phyloP scores from a whole-genome alignment of 1,139 yeast genomes.

The Wickerhamiella infanticola region DNA sequence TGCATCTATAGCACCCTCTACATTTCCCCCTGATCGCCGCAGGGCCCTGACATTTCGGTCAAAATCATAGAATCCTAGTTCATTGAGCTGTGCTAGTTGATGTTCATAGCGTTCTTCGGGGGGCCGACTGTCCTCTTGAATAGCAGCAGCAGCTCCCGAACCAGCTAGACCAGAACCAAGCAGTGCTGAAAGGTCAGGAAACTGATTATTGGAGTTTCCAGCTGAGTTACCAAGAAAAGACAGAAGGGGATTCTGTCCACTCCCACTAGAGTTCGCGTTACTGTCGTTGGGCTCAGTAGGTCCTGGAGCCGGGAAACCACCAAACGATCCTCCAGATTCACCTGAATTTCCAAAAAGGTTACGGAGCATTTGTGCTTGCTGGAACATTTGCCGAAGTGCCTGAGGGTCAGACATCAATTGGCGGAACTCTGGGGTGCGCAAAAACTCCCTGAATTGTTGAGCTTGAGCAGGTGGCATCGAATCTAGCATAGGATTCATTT shows the following conservation, averaged over 20 bases:
- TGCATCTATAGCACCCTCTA: slow-evolving; percentile 91
- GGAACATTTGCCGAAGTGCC: slow-evolving; percentile 60
- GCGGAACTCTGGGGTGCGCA: slow-evolving; percentile 73
- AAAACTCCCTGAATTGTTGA: slow-evolving; percentile 73
- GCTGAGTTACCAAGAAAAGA: slow-evolving; percentile 20
- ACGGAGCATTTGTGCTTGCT: slow-evolving; percentile 42
- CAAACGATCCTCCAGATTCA: background rate
- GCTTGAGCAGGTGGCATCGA: slow-evolving; percentile 79
- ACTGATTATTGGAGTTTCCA: slow-evolving; percentile 12
- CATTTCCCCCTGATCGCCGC: slow-evolving; percentile 91
- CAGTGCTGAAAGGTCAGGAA: slow-evolving; percentile 4
- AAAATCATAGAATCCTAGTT: slow-evolving; percentile 90
- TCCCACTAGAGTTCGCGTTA: background rate
- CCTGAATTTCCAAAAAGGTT: slow-evolving; percentile 17
- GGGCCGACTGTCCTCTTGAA: slow-evolving; percentile 55
- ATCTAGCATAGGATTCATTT: slow-evolving; percentile 52
- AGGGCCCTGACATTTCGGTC: slow-evolving; percentile 83
- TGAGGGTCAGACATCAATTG: slow-evolving; percentile 45
- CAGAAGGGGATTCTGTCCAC: slow-evolving; percentile 18
- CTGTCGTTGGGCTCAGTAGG: background rate
- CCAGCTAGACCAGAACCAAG: slow-evolving; percentile 7
- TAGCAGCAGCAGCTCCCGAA: slow-evolving; percentile 11
- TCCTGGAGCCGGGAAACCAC: slow-evolving; percentile 10
- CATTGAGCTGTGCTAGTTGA: slow-evolving; percentile 88
- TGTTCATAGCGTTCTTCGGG: slow-evolving; percentile 88